Evolutionary conservation across 73 alveolate species (phyloP).

Genomic region (Urostyla sp.): DNA sequence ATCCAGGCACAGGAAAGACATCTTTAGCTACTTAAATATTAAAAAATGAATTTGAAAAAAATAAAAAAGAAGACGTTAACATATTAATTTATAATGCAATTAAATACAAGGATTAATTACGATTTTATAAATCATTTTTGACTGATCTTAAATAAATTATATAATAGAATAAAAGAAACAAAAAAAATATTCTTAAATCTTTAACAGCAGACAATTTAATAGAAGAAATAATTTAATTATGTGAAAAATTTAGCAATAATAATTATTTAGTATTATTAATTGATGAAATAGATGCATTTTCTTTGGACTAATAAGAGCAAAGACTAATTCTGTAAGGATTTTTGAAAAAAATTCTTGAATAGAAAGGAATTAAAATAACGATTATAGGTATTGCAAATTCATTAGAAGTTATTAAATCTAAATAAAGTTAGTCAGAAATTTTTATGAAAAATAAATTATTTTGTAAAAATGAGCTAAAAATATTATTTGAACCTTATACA

Average conservation of each 20-base stretch:
- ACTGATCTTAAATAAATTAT: too few relatives aligned
- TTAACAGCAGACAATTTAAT: too few relatives aligned
- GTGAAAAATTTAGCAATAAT: neutral
- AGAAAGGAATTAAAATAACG: slow-evolving; percentile 38
- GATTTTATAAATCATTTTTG: too few relatives aligned
- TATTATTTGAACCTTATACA: slow-evolving; percentile 61
- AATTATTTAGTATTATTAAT: slow-evolving; percentile 54
- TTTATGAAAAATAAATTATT: neutral
- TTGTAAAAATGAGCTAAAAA: slow-evolving; percentile 25
- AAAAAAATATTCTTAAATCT: too few relatives aligned
- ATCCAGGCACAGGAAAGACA: slow-evolving; percentile 78
- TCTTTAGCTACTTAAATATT: slow-evolving; percentile 39
- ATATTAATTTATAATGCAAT: too few relatives aligned
- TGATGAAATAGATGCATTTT: slow-evolving; percentile 72
- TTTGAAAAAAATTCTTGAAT: neutral
- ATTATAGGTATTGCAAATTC: slow-evolving; percentile 76
- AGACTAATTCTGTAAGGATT: neutral
- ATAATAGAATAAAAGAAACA: too few relatives aligned
- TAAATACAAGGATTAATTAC: too few relatives aligned
- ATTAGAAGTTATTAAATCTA: slow-evolving; percentile 55
- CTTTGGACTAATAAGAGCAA: neutral
- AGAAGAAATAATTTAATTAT: too few relatives aligned
- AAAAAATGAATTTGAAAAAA: neutral
- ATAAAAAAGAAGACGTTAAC: neutral
- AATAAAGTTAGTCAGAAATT: neutral